These are phyloP conservation scores for Cornus controversa DNA, from an alignment of 148 eudicot genomes.

Conservation along the genomic window DNA sequence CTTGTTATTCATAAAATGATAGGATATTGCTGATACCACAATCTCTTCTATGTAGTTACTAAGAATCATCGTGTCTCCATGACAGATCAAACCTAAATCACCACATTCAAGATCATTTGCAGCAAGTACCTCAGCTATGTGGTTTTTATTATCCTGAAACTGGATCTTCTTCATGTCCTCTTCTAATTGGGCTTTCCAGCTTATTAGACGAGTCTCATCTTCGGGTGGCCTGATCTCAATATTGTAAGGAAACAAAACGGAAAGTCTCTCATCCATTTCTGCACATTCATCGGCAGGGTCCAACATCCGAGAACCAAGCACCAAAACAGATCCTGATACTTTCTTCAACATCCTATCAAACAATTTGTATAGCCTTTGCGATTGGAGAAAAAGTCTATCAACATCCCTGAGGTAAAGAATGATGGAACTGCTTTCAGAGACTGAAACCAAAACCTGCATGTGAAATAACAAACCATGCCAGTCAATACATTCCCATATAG, in stretches of 20 bases:
- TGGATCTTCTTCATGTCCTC: conserved; percentile 80
- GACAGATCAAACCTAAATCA: conserved; percentile 73
- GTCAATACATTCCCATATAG: too few species aligned
- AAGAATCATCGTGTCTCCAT: conserved; percentile 63
- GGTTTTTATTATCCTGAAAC: conserved; percentile 79
- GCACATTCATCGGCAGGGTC: conserved; percentile 41
- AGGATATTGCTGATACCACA: conserved; percentile 77
- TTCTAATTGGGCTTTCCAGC: conserved; percentile 77
- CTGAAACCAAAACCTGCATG: conserved; percentile 60
- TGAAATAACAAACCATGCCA: not conserved
- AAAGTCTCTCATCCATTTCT: conserved; percentile 54
- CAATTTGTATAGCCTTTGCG: conserved; percentile 61
- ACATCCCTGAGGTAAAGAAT: conserved; percentile 83
- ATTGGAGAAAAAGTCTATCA: conserved; percentile 60
- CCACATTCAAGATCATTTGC: conserved; percentile 89
- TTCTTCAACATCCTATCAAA: conserved; percentile 57
- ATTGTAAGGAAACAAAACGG: conserved; percentile 65
- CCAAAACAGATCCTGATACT: conserved; percentile 63
- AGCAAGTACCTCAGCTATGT: conserved; percentile 79
- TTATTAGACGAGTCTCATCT: conserved; percentile 61
- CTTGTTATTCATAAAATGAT: conserved; percentile 73
- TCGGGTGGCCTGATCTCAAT: conserved; percentile 80
- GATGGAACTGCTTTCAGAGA: conserved; percentile 53
- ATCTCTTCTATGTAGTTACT: conserved; percentile 76
- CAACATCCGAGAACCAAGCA: conserved; percentile 73